Percentiles rank a stretch among this genome's conserved stretches.
phyloP scores from a whole-genome alignment of 2,329 filamentous ascomycete species.

The Beauveria medogensis region DNA sequence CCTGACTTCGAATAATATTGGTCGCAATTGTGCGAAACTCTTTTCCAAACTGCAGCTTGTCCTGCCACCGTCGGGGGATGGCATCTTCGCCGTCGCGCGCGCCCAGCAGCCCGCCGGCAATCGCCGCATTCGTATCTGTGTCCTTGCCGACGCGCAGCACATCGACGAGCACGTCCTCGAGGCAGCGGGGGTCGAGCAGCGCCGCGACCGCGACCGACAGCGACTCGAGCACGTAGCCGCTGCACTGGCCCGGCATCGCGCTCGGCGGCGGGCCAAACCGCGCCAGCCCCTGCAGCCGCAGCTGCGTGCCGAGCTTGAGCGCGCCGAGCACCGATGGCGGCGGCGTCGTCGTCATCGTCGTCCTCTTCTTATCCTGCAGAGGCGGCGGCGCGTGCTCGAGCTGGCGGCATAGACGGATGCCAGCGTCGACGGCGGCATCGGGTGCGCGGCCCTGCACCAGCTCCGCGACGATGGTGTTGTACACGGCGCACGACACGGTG shows the following conservation, averaged over 20 bases:
- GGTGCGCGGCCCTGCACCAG: conserved; percentile 22
- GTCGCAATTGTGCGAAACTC: conserved; percentile 24
- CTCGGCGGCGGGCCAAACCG: conserved; percentile 20
- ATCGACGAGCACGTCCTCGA: conserved; percentile 38
- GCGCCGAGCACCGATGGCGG: conserved; percentile 18
- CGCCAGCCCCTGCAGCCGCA: conserved; percentile 23
- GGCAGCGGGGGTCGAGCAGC: conserved; percentile 28
- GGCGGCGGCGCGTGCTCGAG: conserved; percentile 15
- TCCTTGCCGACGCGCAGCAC: conserved; percentile 36
- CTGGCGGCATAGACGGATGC: conserved; percentile 15
- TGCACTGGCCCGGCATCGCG: conserved; percentile 21
- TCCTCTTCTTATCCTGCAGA: neutral
- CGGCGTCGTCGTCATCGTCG: neutral
- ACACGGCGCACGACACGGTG: conserved; percentile 29
- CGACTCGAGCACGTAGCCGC: conserved; percentile 36
- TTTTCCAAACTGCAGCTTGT: conserved; percentile 29
- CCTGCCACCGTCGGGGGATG: conserved; percentile 33
- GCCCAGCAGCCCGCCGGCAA: conserved; percentile 37
- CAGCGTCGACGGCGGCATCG: conserved; percentile 22
- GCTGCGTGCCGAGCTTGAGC: conserved; percentile 20
- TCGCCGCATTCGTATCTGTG: conserved; percentile 39
- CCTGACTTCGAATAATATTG: neutral
- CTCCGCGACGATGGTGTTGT: conserved; percentile 29
- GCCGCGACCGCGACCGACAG: conserved; percentile 34
- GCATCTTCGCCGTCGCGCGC: conserved; percentile 34